Conservation (phyloP, 805 yeast species). For the Candida namnaoensis region DNA sequence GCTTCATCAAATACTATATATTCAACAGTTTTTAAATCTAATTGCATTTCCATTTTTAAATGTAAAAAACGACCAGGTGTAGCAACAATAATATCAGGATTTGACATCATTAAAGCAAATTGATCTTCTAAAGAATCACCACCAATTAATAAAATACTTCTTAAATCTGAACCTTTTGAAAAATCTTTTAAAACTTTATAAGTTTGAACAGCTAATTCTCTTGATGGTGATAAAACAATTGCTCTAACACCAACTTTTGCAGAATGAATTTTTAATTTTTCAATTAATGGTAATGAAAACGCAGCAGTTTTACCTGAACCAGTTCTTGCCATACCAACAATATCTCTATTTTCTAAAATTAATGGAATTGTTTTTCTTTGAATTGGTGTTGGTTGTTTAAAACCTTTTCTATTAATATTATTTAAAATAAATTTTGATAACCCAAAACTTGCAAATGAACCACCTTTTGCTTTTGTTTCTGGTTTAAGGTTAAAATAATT, state of each 20-base stretch:
- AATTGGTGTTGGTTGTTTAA: slow-evolving; percentile 93
- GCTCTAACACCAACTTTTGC: slow-evolving; percentile 89
- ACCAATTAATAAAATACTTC: slow-evolving; percentile 81
- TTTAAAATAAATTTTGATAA: slow-evolving; percentile 60
- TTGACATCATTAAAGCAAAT: slow-evolving; percentile 83
- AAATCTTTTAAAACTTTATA: slow-evolving; percentile 84
- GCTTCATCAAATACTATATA: slow-evolving; percentile 96
- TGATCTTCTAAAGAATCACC: slow-evolving; percentile 99
- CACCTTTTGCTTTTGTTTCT: slow-evolving; percentile 55
- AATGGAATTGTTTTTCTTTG: slow-evolving; percentile 94
- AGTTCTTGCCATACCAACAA: slow-evolving; percentile 99
- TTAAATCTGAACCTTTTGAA: slow-evolving; percentile 71
- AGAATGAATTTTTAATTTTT: slow-evolving; percentile 72
- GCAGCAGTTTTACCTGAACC: slow-evolving; percentile 99
- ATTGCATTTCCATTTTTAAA: slow-evolving; percentile 89
- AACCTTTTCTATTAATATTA: slow-evolving; percentile 79
- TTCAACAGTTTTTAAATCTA: slow-evolving; percentile 77
- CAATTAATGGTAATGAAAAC: slow-evolving; percentile 83
- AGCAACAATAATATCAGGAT: slow-evolving; percentile 92
- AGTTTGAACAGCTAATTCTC: slow-evolving; percentile 95
- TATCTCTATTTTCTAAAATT: slow-evolving; percentile 80
- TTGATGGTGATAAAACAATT: slow-evolving; percentile 82
- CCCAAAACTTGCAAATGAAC: slow-evolving; percentile 88
- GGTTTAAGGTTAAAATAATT: slow-evolving; percentile 34
- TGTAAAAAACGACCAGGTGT: slow-evolving; percentile 98